Base-by-base conservation (phyloP, 75 land plant species). In the Ceratopteris richardii region DNA sequence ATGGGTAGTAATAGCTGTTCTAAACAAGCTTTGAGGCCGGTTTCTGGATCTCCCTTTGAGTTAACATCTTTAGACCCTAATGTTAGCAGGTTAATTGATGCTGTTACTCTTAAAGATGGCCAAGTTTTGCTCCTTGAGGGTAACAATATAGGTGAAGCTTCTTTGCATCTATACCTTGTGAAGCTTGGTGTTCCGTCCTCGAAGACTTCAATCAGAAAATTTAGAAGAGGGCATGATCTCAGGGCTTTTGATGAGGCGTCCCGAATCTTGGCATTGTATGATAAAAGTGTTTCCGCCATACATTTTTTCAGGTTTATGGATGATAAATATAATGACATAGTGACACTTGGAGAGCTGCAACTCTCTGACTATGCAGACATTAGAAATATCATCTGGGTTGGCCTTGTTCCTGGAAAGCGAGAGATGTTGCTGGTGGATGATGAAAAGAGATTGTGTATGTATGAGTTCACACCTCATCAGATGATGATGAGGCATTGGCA, bases 381-480 rank as follows among this genome's bases (percentile, higher is more conserved):
- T 37, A 44, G 31, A 2, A 46, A 0, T 30, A 25, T 74, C 17
- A 41, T 58, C 1, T 67, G 72, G 77, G 62, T 74, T 66, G 20
- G 57, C 5, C 57, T 62, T 30, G 54, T 74, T 23, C 77, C 66
- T 11, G 70, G 70, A 26, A 73, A 56, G 36, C 18, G 41, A 9
- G 76, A 73, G 33, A 44, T 73, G 48, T 53, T 72, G 5, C 21
- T 73, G 0, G 51, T 73, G 17, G 76, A 66, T 50, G 71, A 48
- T 1, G 20, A 53, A 22, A 48, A 44, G 10, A 30, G 63, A 23
- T 40, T 72, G 0, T 42, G 69, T 25, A 33, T 66, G 57, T 60
- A 43, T 61, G 75, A 72, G n/a, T n/a, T n/a, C n/a, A n/a, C n/a
- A 33, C 3, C 66, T 23, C 31, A 42, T 41, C 56, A 51, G 36